Evolutionary conservation across 345 rosid genomes (phyloP).

Genomic region (Lepidium africanum): DNA sequence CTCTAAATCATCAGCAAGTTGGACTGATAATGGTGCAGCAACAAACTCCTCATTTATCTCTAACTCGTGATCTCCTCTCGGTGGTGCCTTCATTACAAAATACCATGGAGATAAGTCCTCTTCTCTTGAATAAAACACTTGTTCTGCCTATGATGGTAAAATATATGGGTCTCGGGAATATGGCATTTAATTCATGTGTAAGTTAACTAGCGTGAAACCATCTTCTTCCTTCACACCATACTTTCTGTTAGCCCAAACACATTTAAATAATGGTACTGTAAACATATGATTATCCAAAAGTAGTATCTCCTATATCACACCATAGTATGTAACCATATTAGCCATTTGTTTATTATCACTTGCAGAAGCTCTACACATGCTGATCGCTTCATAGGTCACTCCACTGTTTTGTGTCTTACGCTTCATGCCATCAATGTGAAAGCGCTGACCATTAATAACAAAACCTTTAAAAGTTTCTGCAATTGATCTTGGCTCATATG

Average conservation of each 20-base stretch:
- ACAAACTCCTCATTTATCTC: too few relatives aligned
- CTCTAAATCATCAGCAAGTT: too few relatives aligned
- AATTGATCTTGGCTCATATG: not conserved
- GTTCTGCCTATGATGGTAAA: not conserved
- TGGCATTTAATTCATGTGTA: not conserved
- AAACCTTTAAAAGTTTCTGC: not conserved
- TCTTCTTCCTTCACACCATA: not conserved
- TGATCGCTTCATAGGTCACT: not conserved
- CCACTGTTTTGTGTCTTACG: too few relatives aligned
- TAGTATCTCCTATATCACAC: not conserved
- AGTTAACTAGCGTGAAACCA: not conserved
- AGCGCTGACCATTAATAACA: not conserved
- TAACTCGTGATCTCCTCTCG: too few relatives aligned
- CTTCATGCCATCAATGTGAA: not conserved
- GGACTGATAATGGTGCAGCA: too few relatives aligned
- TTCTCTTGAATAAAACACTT: not conserved
- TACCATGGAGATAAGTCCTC: not conserved
- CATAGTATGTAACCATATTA: not conserved
- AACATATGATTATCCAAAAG: not conserved
- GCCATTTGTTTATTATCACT: not conserved
- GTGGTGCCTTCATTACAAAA: not conserved
- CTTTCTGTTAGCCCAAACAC: not conserved
- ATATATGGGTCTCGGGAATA: not conserved
- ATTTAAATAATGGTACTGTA: not conserved
- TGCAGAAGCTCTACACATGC: not conserved